Base-by-base conservation (phyloP, 148 eudicot species). In the Amaranthus hypochondriacus region DNA sequence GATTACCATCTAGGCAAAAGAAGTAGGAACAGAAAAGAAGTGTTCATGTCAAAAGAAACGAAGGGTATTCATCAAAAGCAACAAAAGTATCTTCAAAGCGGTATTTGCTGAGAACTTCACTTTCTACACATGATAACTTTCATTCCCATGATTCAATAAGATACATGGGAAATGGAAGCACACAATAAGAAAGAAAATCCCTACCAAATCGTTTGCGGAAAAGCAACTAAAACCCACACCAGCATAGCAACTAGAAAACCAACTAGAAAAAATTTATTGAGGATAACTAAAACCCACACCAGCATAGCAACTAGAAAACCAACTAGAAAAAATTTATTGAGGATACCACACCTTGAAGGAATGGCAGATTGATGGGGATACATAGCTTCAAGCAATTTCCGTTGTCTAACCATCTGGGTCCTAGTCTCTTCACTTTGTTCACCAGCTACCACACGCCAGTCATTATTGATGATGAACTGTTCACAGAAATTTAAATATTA, bases 371-470 rank as follows among this genome's bases (percentile, higher is more conserved):
- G 73, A 47, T 73, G 67, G 55, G 84, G 81, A 84, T 84, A 85
- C 61, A 77, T 71, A 54, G 82, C 83, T 77, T 85, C 87, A 60
- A 74, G 77, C 62, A 83, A 63, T 43, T 70, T 76, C 66, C n/a
- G 69, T 79, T 84, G 83, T 78, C 90, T 69, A 64, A 14, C 55
- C 59, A 66, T 76, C 70, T 86, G 91, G 77, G 73, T 76, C 56
- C 44, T 68, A 44, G 66, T 76, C 76, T 89, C 91, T 73, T 83
- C 55, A 70, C 96, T 89, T 70, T 81, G 84, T 68, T 87, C 96
- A 50, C 96, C 96, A 70, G 86, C 79, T 66, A 83, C 93, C 57
- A 91, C 86, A 57, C 21, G 80, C 91, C 91, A 87, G n/a, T 75
- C 71, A 49, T 7, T 2, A 68, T 73, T 71, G 70, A 86, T 64